These are phyloP conservation scores for Sphaceloma murrayae DNA, from an alignment of 2,329 filamentous ascomycete genomes.

Conservation along the genomic window DNA sequence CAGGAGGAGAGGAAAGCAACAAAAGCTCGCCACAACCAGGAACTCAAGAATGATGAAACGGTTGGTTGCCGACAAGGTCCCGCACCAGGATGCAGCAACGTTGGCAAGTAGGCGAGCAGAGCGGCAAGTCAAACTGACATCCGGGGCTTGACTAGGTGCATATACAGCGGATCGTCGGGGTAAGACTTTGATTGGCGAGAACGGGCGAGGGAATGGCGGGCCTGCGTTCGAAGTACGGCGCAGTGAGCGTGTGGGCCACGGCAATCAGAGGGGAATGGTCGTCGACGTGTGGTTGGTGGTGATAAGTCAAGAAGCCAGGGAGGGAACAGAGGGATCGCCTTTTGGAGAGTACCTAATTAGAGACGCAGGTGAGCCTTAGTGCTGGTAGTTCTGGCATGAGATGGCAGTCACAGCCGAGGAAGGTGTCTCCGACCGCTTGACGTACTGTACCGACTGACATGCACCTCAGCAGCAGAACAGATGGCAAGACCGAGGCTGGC, in stretches of 20 bases:
- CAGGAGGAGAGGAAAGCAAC: constrained; percentile 10
- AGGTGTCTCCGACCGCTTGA: too few species aligned
- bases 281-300: too few species aligned
- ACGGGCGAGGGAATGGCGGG: constrained; percentile 11
- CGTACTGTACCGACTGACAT: too few species aligned
- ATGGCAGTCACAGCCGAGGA: constrained; percentile 1
- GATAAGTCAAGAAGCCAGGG: too few species aligned
- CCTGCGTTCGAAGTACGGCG: constrained; percentile 3
- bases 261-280: not conserved
- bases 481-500: too few species aligned
- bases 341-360: too few species aligned
- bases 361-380: too few species aligned
- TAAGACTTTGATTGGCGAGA: constrained; percentile 8
- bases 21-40: constrained; percentile 15
- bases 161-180: constrained; percentile 11
- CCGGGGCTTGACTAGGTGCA: constrained; percentile 14
- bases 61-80: constrained; percentile 6
- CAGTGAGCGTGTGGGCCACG: not conserved
- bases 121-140: constrained; percentile 14
- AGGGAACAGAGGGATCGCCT: not conserved
- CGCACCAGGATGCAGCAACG: not conserved
- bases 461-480: too few species aligned
- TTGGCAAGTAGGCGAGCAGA: constrained; percentile 12
- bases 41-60: constrained; percentile 12
- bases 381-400: too few species aligned